Evolutionary conservation across 2,329 filamentous ascomycete species (phyloP), one percentile per base, ranked within the genome.

Genomic region (Fusarium sp.): DNA sequence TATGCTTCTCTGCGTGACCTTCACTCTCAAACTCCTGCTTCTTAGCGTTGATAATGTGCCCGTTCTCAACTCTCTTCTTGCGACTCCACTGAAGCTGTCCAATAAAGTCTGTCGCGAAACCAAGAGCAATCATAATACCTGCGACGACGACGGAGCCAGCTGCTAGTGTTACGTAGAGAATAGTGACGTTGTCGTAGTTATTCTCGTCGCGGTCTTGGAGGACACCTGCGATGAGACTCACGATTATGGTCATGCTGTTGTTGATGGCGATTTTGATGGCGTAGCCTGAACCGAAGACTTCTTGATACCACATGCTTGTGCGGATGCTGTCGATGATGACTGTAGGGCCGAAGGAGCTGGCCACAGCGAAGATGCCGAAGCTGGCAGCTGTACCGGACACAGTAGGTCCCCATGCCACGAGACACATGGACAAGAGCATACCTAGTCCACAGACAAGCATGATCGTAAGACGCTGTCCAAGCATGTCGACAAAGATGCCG

Each of bases 201-300:
- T 90, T 84, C 59, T 88, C 76, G 58, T 90, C 88, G 7, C 82
- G 82, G 63, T 91, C 90, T 71, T 91, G 90, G 1, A 91, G 85
- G 0, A 86, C 87, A 2, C 89, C 89, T 0, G 88, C 86, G 26
- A 90, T 81, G 48, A 91, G 86, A 1, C 88, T 83, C 3, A 91
- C 82, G 59, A 91, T 88, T 66, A 91, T 90, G 66, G 84, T 90
- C 87, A 90, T 90, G 36, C 85, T 87, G 78, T 91, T 91, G 76
- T 91, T 91, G 76, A 90, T 88, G 28, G 87, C 87, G 41, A 91
- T 86, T 66, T 91, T 91, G 63, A 90, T 79, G 2, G 88, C 85
- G 67, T 91, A 91, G 0, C 87, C 90, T 0, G 88, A 87, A 0
- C 89, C 90, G 66, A 91, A 91, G 0, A 90, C 87, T 6, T 87